Conservation (phyloP, 192 early-diverging fungal species). For the Funneliformis geosporum region DNA sequence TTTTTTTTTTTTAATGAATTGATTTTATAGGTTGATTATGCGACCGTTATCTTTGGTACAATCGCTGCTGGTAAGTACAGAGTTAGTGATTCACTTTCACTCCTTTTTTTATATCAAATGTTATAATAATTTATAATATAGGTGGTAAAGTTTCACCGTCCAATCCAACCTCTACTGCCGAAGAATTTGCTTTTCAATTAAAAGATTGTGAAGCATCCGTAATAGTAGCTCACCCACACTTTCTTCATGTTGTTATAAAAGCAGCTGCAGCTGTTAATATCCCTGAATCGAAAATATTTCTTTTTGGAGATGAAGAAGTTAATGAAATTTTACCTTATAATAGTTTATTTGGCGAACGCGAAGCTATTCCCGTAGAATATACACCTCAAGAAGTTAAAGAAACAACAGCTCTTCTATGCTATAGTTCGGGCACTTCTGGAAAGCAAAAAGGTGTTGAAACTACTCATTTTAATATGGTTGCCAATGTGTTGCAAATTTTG, state of each 20-base stretch:
- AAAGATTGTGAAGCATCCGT: constrained; percentile 64
- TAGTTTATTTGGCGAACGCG: constrained; percentile 31
- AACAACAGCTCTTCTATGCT: constrained; percentile 63
- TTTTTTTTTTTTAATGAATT: background rate
- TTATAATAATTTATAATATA: constrained; percentile 31
- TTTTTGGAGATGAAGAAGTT: constrained; percentile 48
- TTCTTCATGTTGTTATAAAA: constrained; percentile 40
- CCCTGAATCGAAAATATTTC: constrained; percentile 39
- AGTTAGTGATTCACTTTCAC: background rate
- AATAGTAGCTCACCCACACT: constrained; percentile 55
- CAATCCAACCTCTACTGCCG: constrained; percentile 77
- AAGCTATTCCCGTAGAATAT: constrained; percentile 35
- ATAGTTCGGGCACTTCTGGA: constrained; percentile 66
- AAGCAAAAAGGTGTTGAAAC: constrained; percentile 83
- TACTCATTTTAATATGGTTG: constrained; percentile 79
- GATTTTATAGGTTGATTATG: constrained; percentile 38
- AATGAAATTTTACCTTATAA: constrained; percentile 41
- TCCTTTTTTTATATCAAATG: no score
- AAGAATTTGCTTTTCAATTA: constrained; percentile 78
- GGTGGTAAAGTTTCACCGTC: constrained; percentile 74
- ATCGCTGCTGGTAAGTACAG: constrained; percentile 39
- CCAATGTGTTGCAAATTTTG: constrained; percentile 66
- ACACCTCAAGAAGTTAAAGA: constrained; percentile 35
- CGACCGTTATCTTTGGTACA: constrained; percentile 39
- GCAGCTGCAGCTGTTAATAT: constrained; percentile 39